Evolutionary conservation across 441 rosid genomes (phyloP).

Genomic region (Erysimum cheiri): DNA sequence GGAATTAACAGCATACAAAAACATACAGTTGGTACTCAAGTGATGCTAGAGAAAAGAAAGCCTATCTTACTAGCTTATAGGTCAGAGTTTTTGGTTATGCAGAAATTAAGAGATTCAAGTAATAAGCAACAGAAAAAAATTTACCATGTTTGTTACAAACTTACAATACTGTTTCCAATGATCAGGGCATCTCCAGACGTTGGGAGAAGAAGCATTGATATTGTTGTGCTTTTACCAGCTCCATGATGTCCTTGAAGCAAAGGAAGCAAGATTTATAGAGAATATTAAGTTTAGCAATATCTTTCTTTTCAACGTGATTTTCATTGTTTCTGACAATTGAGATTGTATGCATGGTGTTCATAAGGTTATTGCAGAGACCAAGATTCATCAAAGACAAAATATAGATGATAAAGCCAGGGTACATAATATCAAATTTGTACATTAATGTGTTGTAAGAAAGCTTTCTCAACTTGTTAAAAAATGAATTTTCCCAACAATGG

Average conservation of each 20-base stretch:
- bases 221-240: slow-evolving; percentile 99
- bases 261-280: slow-evolving; percentile 22
- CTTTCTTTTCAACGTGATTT: slow-evolving; percentile 13
- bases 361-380: slow-evolving; percentile 24
- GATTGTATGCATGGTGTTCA: slow-evolving; percentile 14
- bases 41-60: slow-evolving; percentile 26
- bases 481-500: slow-evolving; percentile 13
- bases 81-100: slow-evolving; percentile 18
- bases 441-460: slow-evolving; percentile 23
- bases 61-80: slow-evolving; percentile 11
- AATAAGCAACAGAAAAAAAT: slow-evolving; percentile 28
- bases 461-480: slow-evolving; percentile 3
- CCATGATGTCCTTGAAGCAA: slow-evolving; percentile 89
- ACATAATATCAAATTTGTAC: slow-evolving; percentile 2
- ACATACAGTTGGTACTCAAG: slow-evolving; percentile 3
- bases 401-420: slow-evolving; percentile 25
- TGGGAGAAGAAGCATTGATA: slow-evolving; percentile 99
- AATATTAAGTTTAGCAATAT: slow-evolving; percentile 13
- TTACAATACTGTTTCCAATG: slow-evolving; percentile 75
- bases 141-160: slow-evolving; percentile 68
- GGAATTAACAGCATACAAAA: slow-evolving; percentile 3
- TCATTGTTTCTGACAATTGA: slow-evolving; percentile 16
- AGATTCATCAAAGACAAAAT: slow-evolving; percentile 20
- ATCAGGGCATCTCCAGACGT: slow-evolving; percentile 97
- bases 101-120: slow-evolving; percentile 21